Base-by-base conservation (phyloP, 2,329 filamentous ascomycete species). In the Aspergillus niger region DNA sequence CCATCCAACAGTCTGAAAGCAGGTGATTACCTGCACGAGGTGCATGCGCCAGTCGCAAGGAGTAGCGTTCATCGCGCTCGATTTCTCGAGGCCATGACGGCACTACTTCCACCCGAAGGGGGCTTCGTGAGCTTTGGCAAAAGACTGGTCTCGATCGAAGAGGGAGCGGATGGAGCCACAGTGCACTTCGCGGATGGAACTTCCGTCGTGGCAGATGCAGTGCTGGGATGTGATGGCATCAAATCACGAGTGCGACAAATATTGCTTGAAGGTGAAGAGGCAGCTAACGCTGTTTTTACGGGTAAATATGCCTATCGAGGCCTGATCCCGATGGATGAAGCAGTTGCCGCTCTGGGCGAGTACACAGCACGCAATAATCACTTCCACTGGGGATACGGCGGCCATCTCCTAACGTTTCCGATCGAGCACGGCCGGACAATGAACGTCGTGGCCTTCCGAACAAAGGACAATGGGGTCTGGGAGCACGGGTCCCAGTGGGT, bases 261-360 rank as follows among this genome's bases (percentile, higher is more conserved):
- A 15, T n/a, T 61, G 1, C 43, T 61, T 3, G 49, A 50, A 3
- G 50, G 41, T 15, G 44, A 54, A 15, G 30, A 55, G 3, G 55
- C 26, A 5, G 59, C 59, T 8, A 38, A 44, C 2, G 13, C 56
- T 10, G 28, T 43, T 3, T 43, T 58, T 36, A 52, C 22, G 5
- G 47, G 49, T 8, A 58, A 58, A 13, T 51, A 52, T 32, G 57
- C 52, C 0, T 85, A 84, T 63, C 77, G 83, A 3, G 81, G 79
- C 0, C 62, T 85, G 24, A 74, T 84, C 2, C 80, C 81, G 0
- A 84, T 84, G 80, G 71, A 59, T 15, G 51, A 50, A 26, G 51
- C 57, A 3, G 50, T 39, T 1, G n/a, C 5, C 3, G 51, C 43
- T 8, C 51, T 59, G 7, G 51, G 57, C 1, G 50, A 55, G 36